Evolutionary conservation across 1,284 basidiomycete genomes (phyloP), one percentile per base, ranked within the genome.

Genomic region (Moesziomyces sp.): DNA sequence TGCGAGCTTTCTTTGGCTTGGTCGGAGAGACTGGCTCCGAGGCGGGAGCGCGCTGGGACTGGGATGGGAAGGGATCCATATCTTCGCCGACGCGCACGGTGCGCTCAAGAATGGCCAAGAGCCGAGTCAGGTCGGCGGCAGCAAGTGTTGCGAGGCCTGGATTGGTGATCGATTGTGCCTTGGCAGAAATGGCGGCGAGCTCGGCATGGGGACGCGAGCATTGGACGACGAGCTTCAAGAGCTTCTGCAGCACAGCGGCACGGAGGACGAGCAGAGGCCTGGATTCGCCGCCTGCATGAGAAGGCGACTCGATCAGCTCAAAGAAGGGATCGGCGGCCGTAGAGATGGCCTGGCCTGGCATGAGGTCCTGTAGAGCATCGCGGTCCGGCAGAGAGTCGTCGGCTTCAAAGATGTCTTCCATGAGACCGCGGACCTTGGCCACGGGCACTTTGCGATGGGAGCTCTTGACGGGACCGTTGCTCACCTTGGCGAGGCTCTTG

Each of bases 401-500:
- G 0, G 93, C 92, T 81, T 95, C 93, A 73, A 95, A 92, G 21
- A 96, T 88, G 59, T 95, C 93, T 66, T 95, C 93, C 1, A 95
- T 86, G 19, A 91, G 83, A 7, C 87, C 87, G 2, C 86, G 87
- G 6, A 96, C 86, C 80, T 92, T 94, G 78, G 93, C 90, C 9
- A 93, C 85, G 0, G 91, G 90, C 1, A 69, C 55, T 52, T 65
- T 69, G 46, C 71, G 71, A 10, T 60, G 53, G 18, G 66, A 69
- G 49, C 54, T 58, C 61, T 68, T 73, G 58, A 73, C 70, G 9
- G 70, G 70, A 11, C 70, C 70, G 38, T 44, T 68, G 70, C 70
- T 73, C 60, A 73, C 61, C 38, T 68, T 68, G 23, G 56, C 55
- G 35, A 47, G 51, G 30, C 58, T 59, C 54, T 61, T 60, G 10